Evolutionary conservation across 352 stramenopile genomes (phyloP).

Genomic region (Globisporangium recalcitrans): DNA sequence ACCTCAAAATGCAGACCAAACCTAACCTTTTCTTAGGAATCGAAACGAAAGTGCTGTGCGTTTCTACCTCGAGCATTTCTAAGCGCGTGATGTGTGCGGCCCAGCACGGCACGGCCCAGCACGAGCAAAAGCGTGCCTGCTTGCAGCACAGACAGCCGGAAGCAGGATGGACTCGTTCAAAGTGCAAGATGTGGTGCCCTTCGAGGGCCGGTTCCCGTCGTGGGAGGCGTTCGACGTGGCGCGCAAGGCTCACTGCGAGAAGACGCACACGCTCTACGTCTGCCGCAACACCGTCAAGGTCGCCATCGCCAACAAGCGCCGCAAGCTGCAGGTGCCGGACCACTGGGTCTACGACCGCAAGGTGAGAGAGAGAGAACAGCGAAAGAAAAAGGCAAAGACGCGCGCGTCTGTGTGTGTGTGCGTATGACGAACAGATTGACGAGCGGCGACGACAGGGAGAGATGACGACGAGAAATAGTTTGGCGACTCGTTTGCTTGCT

Average conservation of each 20-base stretch:
- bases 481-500: background rate
- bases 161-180: slow-evolving; percentile 17
- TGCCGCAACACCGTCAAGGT: slow-evolving; percentile 77
- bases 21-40: too few species aligned
- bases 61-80: too few species aligned
- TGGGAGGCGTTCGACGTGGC: slow-evolving; percentile 72
- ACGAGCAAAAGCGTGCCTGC: slow-evolving; percentile 17
- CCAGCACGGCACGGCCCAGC: too few species aligned
- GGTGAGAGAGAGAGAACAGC: slow-evolving; percentile 21
- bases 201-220: slow-evolving; percentile 65
- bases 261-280: slow-evolving; percentile 78
- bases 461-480: slow-evolving; percentile 2
- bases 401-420: background rate
- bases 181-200: slow-evolving; percentile 58
- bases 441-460: background rate
- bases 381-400: slow-evolving; percentile 11
- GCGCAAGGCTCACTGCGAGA: slow-evolving; percentile 61
- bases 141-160: background rate
- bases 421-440: background rate
- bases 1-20: too few species aligned
- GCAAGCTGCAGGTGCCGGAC: slow-evolving; percentile 59
- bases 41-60: too few species aligned
- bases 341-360: slow-evolving; percentile 70
- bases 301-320: slow-evolving; percentile 62
- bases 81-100: too few species aligned